A percentile compares a stretch with the other conserved stretches of the same genome.
Conservation (phyloP, 257 asterid genomes). For the Gentiana straminea region DNA sequence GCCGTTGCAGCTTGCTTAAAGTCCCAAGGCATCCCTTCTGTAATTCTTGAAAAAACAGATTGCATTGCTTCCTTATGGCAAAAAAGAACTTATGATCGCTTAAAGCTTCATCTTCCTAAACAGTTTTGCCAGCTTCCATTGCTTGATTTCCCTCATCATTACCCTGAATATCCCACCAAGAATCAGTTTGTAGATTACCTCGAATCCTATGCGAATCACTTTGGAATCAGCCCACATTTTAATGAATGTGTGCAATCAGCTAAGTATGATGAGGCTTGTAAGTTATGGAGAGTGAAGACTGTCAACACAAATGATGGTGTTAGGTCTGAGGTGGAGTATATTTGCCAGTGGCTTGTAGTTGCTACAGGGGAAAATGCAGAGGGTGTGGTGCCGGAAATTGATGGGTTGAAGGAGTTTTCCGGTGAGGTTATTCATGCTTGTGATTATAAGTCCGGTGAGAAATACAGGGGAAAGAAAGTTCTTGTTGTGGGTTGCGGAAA, state of each 20-base stretch:
- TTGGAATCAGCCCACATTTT: slow-evolving; percentile 55
- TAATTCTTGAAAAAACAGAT: slow-evolving; percentile 57
- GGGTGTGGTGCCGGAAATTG: slow-evolving; percentile 56
- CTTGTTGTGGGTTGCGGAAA: slow-evolving; percentile 85
- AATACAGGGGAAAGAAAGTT: slow-evolving; percentile 55
- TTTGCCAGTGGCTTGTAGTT: slow-evolving; percentile 80
- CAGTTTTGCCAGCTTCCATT: slow-evolving; percentile 68
- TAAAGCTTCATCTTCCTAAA: slow-evolving; percentile 77
- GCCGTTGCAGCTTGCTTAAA: slow-evolving; percentile 86
- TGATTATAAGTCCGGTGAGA: slow-evolving; percentile 70
- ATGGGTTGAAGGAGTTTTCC: slow-evolving; percentile 47
- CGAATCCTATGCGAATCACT: slow-evolving; percentile 44
- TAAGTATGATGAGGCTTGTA: slow-evolving; percentile 56
- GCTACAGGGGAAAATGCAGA: slow-evolving; percentile 92
- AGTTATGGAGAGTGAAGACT: slow-evolving; percentile 59
- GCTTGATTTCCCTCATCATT: slow-evolving; percentile 65
- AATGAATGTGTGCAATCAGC: slow-evolving; percentile 68
- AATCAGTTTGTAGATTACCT: slow-evolving; percentile 62
- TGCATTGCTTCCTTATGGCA: slow-evolving; percentile 95
- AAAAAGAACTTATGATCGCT: slow-evolving; percentile 72
- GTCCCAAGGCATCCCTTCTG: slow-evolving; percentile 59
- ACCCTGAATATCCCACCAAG: slow-evolving; percentile 70
- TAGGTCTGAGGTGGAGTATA: slow-evolving; percentile 50
- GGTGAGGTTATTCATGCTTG: slow-evolving; percentile 75
- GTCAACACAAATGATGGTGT: slow-evolving; percentile 12